Percentiles rank a stretch among this genome's conserved stretches.
Conservation (phyloP, 306 rosid species). For the Mucuna pruriens region DNA sequence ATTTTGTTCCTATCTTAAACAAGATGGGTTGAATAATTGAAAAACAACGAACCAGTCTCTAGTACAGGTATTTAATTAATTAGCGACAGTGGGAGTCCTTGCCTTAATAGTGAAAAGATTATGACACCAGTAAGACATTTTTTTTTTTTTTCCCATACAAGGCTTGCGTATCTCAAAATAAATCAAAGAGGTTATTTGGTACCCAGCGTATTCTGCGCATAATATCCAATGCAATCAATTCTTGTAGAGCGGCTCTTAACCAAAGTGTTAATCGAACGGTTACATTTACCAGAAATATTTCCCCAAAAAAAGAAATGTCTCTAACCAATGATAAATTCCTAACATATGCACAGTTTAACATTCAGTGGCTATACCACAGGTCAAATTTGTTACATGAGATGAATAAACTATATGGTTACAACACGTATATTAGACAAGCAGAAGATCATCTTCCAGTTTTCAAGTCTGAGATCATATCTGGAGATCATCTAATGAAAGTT, state of each 20-base stretch:
- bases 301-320: not conserved
- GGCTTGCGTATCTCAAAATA: not conserved
- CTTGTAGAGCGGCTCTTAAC: not conserved
- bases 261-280: not conserved
- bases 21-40: not conserved
- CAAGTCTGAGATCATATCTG: conserved; percentile 61
- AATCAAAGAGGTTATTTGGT: not conserved
- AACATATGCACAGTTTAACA: conserved; percentile 50
- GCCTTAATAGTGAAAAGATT: too few relatives aligned
- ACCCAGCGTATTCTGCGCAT: not conserved
- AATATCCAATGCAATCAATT: not conserved
- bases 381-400: conserved; percentile 47
- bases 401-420: conserved; percentile 41
- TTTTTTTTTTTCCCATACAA: not conserved
- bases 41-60: not conserved
- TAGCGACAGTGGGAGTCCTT: too few relatives aligned
- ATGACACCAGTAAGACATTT: not conserved
- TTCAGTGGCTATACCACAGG: conserved; percentile 36
- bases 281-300: conserved; percentile 29
- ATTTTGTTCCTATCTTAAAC: not conserved
- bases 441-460: conserved; percentile 36
- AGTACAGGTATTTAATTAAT: too few relatives aligned
- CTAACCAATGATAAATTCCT: conserved; percentile 44
- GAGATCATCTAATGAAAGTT: conserved; percentile 91
- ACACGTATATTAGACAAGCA: conserved; percentile 42